Evolutionary conservation across 2,329 filamentous ascomycete genomes (phyloP), one percentile per base, ranked within the genome.

Genomic region (Magnaporthiopsis incrustans): DNA sequence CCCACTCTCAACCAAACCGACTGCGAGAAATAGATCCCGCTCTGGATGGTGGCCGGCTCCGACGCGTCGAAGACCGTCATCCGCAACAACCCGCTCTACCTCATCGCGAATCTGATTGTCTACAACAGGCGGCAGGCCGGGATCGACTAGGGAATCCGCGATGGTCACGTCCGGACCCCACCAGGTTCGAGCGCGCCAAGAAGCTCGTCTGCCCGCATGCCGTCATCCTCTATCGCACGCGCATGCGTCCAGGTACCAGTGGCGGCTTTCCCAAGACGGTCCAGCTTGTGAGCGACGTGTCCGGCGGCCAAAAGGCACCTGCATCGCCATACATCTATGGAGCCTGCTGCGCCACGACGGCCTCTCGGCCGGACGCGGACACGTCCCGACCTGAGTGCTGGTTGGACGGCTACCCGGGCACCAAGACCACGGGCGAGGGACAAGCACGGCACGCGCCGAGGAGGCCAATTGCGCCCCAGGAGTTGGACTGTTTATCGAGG

Each of bases 171-270:
- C 0, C 32, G 32, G 8, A 91, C 88, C 14, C 15, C 15, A 35
- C 11, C 2, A 44, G 15, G 0, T 96, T 95, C 74, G 82, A 85
- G 8, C 84, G 96, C 71, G 80, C 96, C 64, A 96, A 96, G 79
- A 83, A 82, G 67, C 96, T 96, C 91, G 88, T 89, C 69, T 96
- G 93, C 73, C 83, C 94, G 64, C 78, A 85, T 73, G 80, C 87
- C 69, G 77, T 89, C 62, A 82, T 95, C 69, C 89, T 91, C 76
- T 91, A 95, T 76, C 89, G 85, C 0, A 82, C 92, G 65, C 86
- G 90, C 10, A 75, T 92, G 11, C 91, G 92, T 90, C n/a, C 33
- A 12, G 8, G 32, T 11, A 18, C 38, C 59, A 22, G 11, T 10
- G 11, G 25, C 30, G 50, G 7, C 27, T 44, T 44, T 5, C 14